Conservation (phyloP, 2,329 filamentous ascomycete genomes). For the Trichoderma brevicompactum region DNA sequence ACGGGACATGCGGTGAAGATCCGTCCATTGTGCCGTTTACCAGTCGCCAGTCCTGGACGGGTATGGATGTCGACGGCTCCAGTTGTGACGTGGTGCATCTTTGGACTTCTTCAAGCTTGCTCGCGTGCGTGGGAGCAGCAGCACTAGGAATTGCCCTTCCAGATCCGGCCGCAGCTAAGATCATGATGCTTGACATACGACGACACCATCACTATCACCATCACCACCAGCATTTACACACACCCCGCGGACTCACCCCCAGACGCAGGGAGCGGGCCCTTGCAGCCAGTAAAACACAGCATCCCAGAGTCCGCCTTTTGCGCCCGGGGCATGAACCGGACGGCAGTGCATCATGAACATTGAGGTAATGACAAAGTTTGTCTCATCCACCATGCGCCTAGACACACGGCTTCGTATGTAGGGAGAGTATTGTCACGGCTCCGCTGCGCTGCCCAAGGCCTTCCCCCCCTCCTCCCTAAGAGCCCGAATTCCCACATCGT, state of each 20-base stretch:
- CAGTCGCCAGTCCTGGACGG: neutral
- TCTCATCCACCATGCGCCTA: neutral
- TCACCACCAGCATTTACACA: neutral
- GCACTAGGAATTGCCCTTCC: conserved; percentile 9
- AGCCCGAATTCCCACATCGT: conserved; percentile 1
- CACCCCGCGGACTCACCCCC: conserved; percentile 13
- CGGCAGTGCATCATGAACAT: neutral
- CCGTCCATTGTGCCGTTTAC: conserved; percentile 24
- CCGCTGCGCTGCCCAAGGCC: conserved; percentile 16
- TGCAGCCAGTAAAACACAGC: conserved; percentile 21
- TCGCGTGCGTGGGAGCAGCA: neutral
- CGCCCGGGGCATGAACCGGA: conserved; percentile 4
- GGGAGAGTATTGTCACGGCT: conserved; percentile 1
- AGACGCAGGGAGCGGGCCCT: conserved; percentile 22
- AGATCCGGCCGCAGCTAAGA: neutral
- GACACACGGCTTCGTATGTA: conserved; percentile 11
- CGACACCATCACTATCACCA: neutral
- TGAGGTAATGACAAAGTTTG: conserved; percentile 6
- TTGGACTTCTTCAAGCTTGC: neutral
- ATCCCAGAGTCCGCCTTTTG: neutral
- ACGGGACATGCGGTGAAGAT: conserved; percentile 26
- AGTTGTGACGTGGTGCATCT: conserved; percentile 10
- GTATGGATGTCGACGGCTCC: neutral
- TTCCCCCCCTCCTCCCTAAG: neutral
- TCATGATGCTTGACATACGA: conserved; percentile 22